Base-by-base conservation (phyloP, 495 filamentous ascomycete species). In the Xylaria intraflava region DNA sequence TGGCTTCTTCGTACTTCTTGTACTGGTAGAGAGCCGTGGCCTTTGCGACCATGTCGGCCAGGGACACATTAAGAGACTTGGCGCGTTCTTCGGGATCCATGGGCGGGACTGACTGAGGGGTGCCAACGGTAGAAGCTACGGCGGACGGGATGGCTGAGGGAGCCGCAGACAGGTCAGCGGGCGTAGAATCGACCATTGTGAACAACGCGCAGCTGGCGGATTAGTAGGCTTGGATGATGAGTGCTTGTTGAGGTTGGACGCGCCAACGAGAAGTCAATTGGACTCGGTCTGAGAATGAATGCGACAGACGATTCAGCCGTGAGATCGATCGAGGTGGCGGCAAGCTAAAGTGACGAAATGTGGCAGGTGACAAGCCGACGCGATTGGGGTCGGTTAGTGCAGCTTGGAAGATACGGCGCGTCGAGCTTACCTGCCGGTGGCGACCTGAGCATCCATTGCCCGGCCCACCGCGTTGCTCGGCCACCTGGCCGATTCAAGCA, bases 1-100 rank as follows among this genome's bases (percentile, higher is more conserved):
- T 81, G 23, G 93, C 88, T 38, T 83, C 79, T 54, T 83, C 81
- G 65, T 90, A 92, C 61, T 95, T 84, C 73, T 92, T 96, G 57
- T 86, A 82, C 11, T 84, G 83, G 68, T 93, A 96, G 16, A 75
- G 72, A 12, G 77, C 73, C n/a, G 74, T 72, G 11, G 69, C 78
- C 57, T 76, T 79, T 38, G 78, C 78, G 48, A 70, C 76, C 33
- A 80, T 66, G 58, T 82, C 78, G 60, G 78, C 78, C 30, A 82
- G 75, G n/a, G 75, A 74, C 29, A 82, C 76, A 60, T 77, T 78
- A 31, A 77, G 62, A 49, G 70, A 73, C 45, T 65, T 62, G 44
- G 55, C 57, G 47, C 66, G 64, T 57, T 76, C 69, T 57, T 77
- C 74, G 5, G 69, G 66, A 56, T 66, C 64, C 62, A 68, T 65